Evolutionary conservation across 2,329 filamentous ascomycete species (phyloP), one percentile per base, ranked within the genome.

Genomic region (Aaosphaeria arxii): DNA sequence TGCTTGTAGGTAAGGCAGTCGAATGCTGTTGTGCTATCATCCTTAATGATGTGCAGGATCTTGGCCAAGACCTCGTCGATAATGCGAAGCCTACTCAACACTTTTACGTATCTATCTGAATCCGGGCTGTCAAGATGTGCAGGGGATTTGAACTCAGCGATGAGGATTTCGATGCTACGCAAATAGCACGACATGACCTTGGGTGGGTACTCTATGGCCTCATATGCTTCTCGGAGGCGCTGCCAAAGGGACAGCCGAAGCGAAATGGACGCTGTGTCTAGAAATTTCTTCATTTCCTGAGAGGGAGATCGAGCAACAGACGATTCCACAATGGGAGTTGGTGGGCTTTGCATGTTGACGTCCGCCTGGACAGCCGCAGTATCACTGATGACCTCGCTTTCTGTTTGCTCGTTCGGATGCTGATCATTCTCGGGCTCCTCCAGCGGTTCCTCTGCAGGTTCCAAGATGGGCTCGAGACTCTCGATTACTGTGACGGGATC

Each of bases 141-240:
- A 6, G 78, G 72, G 7, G 80, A 74, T 56, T 84, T 84, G 6
- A 91, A 74, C 52, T 94, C 87, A 17, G 75, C 76, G 3, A 94
- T 77, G 17, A 97, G 82, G 59, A 91, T 86, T 64, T 95, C 89
- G 42, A 97, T 89, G 56, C 88, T 89, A 57, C 88, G 86, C 30
- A 99, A 76, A 51, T 89, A 83, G 69, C 91, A 97, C 0, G 89
- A 95, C 30, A 96, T 84, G 11, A 94, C 85, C 67, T 96, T 96
- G 0, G 92, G 91, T 0, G 83, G 75, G 60, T 96, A 96, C 6
- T 88, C 82, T 51, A 99, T 95, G 6, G 81, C 82, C 45, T 85
- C 80, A 62, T 99, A 99, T 0, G 94, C 92, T 54, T 94, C 88
- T 35, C 89, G 86, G n/a, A 99, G 79, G 44, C 90, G 85, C 52